Base-by-base conservation (phyloP, 768 basidiomycete genomes). In the Lactarius sp. region DNA sequence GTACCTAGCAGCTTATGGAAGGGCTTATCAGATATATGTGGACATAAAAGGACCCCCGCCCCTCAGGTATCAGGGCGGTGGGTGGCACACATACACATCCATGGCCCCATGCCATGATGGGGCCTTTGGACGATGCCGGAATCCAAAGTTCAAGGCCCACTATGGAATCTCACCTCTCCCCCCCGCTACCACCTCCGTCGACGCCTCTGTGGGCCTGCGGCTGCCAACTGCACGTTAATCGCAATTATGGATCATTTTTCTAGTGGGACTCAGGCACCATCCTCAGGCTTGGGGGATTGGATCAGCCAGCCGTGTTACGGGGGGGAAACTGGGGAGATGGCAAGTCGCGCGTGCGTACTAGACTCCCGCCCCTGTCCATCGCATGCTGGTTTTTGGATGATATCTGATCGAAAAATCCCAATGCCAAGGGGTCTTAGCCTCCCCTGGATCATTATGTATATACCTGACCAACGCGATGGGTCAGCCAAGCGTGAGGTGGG, bases 141-240 rank as follows among this genome's bases (percentile, higher is more conserved):
- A 34, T 18, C 27, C 44, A 41, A 37, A 8, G n/a, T 39, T 14
- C 31, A 56, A 34, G 41, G 44, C 42, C 41, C 44, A 56, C 44
- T 44, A 56, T 20, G 4, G 4, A 49, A 14, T 20, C 20, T 47
- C 13, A 22, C 46, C n/a, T 34, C 44, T 20, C 16, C 4, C 14
- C 56, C n/a, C 20, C 56, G 13, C 33, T 33, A 34, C n/a, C 37
- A n/a, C 36, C 10, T 20, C n/a, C 18, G 34, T 20, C 3, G 20
- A 53, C 13, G 41, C 5, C 7, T 47, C 9, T 49, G 22, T 47
- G 7, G 20, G 27, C 16, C 20, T 12, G 8, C 4, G 51, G 42
- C 41, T 60, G 27, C 39, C 10, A 52, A 52, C 59, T 41, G 51
- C 59, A 50, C 13, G 42, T 10, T 33, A 18, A 60, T 22, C 51